Evolutionary conservation across 129 eudicot species (phyloP).

Genomic region (Ambrosia trifida): DNA sequence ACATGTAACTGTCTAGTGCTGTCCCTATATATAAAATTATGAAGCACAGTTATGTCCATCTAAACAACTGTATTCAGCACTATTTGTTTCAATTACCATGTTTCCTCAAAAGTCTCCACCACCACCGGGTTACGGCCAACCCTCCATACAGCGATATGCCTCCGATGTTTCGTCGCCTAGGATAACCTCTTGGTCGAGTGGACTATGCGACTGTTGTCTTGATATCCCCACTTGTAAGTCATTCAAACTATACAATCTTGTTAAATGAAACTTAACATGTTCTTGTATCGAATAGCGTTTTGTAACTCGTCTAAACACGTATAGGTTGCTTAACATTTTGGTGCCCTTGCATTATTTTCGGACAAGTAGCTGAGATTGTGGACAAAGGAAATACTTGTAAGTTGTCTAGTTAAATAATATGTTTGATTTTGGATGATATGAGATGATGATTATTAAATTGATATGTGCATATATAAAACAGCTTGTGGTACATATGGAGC

Average conservation of each 20-base stretch:
- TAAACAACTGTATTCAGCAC: not conserved
- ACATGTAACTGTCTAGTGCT: not conserved
- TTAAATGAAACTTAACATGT: not conserved
- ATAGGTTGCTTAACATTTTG: conserved; percentile 14
- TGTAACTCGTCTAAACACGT: not conserved
- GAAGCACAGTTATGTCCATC: not conserved
- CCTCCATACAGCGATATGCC: not conserved
- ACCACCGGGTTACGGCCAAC: not conserved
- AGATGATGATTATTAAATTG: not conserved
- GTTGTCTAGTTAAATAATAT: not conserved
- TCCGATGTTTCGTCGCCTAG: not conserved
- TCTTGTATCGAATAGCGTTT: not conserved
- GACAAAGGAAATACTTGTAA: conserved; percentile 7
- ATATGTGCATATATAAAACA: conserved; percentile 25
- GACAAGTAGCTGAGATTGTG: conserved; percentile 10
- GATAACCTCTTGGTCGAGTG: conserved; percentile 25
- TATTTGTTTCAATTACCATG: not conserved
- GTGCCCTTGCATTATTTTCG: conserved; percentile 12
- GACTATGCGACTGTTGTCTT: conserved; percentile 29
- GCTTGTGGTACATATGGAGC: conserved; percentile 53
- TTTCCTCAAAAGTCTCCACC: not conserved
- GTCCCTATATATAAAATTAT: not conserved
- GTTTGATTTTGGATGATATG: too few relatives aligned
- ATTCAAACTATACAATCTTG: not conserved
- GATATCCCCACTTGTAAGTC: conserved; percentile 27